Evolutionary conservation across 306 rosid species (phyloP).

Genomic region (Morella rubra): DNA sequence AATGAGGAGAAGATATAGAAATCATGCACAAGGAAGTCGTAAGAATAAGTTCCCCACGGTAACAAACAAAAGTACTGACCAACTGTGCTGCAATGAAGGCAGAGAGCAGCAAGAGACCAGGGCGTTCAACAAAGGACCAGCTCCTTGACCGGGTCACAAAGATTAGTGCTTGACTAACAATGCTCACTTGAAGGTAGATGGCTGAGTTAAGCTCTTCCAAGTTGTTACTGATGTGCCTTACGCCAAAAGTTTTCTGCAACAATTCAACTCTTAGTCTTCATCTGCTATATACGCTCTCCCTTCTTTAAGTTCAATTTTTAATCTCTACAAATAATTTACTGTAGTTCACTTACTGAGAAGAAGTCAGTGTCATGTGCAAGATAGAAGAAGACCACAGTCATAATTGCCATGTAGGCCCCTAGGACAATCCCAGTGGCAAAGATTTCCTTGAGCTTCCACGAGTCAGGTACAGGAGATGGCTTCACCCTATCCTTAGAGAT

Average conservation of each 20-base stretch:
- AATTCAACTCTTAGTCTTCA: neutral
- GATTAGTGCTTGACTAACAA: conserved; percentile 89
- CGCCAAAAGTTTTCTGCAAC: conserved; percentile 50
- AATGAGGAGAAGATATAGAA: neutral
- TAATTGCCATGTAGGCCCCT: conserved; percentile 88
- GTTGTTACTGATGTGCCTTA: conserved; percentile 34
- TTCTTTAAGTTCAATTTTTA: too few relatives aligned
- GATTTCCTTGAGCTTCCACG: conserved; percentile 92
- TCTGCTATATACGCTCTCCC: neutral
- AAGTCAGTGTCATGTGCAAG: conserved; percentile 52
- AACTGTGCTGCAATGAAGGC: conserved; percentile 86
- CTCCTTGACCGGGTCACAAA: conserved; percentile 90
- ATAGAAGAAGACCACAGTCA: conserved; percentile 75
- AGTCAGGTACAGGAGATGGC: conserved; percentile 96
- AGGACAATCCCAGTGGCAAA: conserved; percentile 82
- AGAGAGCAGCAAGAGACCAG: conserved; percentile 54
- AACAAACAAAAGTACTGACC: conserved; percentile 40
- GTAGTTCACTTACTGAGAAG: conserved; percentile 51
- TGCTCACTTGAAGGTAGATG: conserved; percentile 92
- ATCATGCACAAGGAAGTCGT: neutral
- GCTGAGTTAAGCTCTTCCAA: conserved; percentile 64
- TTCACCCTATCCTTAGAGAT: conserved; percentile 89
- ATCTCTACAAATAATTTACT: neutral
- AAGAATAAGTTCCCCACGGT: neutral
- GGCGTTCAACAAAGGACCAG: conserved; percentile 79